Evolutionary conservation across 1,139 yeast species (phyloP).

Genomic region (Arxiozyma slooffiae): DNA sequence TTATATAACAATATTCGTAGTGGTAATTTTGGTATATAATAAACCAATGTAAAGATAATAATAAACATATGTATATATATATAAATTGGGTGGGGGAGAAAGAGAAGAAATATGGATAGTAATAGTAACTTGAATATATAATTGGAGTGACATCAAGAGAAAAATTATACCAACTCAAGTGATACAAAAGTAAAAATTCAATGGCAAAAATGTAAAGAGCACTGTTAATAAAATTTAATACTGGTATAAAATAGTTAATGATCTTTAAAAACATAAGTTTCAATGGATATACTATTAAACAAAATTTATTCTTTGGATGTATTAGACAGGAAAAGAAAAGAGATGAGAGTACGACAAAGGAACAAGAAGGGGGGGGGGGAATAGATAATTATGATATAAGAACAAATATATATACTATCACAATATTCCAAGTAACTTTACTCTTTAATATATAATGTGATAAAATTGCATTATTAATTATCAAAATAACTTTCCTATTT

Average conservation of each 20-base stretch:
- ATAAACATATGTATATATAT: neutral
- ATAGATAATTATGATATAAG: too few species aligned
- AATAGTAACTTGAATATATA: neutral
- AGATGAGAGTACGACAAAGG: too few species aligned
- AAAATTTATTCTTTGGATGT: slow-evolving; percentile 25
- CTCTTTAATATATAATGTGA: too few species aligned
- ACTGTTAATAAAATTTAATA: slow-evolving; percentile 10
- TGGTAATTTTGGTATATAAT: slow-evolving; percentile 29
- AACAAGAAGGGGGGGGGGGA: too few species aligned
- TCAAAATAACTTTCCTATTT: too few species aligned
- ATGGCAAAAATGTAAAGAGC: slow-evolving; percentile 4
- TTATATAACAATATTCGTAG: slow-evolving; percentile 27
- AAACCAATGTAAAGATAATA: neutral
- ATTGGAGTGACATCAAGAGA: neutral
- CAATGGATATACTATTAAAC: slow-evolving; percentile 19
- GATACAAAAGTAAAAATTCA: neutral
- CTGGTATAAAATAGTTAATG: slow-evolving; percentile 15
- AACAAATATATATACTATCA: too few species aligned
- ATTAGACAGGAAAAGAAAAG: slow-evolving; percentile 13
- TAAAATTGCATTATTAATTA: too few species aligned
- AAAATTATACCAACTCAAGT: neutral
- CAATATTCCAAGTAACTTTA: too few species aligned
- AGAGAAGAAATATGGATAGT: neutral
- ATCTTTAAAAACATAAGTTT: slow-evolving; percentile 18
- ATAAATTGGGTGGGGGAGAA: neutral